phyloP scores from a whole-genome alignment of 192 early-diverging fungal genomes.

The Phycomyces blakesleeanus region DNA sequence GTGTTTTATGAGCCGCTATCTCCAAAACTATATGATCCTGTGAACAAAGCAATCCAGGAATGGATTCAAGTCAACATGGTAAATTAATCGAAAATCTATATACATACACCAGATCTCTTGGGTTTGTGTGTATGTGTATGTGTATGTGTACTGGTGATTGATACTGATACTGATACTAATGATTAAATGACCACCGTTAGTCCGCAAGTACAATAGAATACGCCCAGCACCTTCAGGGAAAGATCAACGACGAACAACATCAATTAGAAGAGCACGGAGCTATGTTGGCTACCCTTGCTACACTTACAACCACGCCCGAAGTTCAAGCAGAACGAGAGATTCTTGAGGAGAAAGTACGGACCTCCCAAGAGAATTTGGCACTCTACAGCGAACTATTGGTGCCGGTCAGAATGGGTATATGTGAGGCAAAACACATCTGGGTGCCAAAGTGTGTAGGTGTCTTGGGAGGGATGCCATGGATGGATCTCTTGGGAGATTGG shows the following conservation, averaged over 20 bases:
- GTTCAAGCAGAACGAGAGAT: slow-evolving; percentile 36
- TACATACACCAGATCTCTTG: too few relatives aligned
- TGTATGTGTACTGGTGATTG: too few relatives aligned
- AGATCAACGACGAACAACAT: slow-evolving; percentile 19
- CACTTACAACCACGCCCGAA: slow-evolving; percentile 11
- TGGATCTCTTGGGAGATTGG: slow-evolving; percentile 76
- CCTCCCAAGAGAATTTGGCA: slow-evolving; percentile 55
- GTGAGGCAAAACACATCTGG: slow-evolving; percentile 62
- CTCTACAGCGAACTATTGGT: slow-evolving; percentile 62
- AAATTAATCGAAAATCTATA: too few relatives aligned
- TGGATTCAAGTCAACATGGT: slow-evolving; percentile 25
- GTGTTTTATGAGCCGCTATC: slow-evolving; percentile 27
- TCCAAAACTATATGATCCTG: slow-evolving; percentile 9
- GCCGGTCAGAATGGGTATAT: slow-evolving; percentile 51
- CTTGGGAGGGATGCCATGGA: slow-evolving; percentile 68
- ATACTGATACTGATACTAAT: neutral
- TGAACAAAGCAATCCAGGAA: slow-evolving; percentile 14
- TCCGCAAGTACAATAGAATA: slow-evolving; percentile 33
- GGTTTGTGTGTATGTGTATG: too few relatives aligned
- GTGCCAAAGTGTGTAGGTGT: slow-evolving; percentile 66
- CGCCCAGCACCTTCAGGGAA: slow-evolving; percentile 26
- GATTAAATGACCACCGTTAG: slow-evolving; percentile 3
- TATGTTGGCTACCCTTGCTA: neutral
- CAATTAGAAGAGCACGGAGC: slow-evolving; percentile 10
- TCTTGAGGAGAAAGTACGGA: slow-evolving; percentile 37